A percentile compares a stretch with the other conserved stretches of the same genome.
Conservation (phyloP, 78 protist genomes). For the Monocercomonoides exilis region DNA sequence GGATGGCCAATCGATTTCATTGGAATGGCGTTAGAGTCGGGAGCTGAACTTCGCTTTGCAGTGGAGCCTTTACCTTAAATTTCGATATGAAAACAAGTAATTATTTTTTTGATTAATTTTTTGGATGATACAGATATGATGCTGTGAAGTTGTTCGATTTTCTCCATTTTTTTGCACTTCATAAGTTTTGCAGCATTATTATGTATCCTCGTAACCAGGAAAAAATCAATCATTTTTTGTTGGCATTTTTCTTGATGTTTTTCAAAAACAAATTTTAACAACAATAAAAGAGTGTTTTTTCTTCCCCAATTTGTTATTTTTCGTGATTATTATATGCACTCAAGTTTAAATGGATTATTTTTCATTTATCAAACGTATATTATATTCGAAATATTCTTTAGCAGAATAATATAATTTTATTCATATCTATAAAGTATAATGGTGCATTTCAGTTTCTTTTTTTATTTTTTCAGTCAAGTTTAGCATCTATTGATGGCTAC, state of each 20-base stretch:
- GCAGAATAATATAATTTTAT: too few species aligned
- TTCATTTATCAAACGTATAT: neutral
- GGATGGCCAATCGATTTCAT: neutral
- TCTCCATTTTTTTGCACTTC: neutral
- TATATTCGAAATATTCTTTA: neutral
- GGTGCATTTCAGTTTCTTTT: too few species aligned
- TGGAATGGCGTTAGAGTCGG: constrained; percentile 3
- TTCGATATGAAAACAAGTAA: neutral
- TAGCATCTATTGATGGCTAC: too few species aligned
- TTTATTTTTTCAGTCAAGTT: too few species aligned
- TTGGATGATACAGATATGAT: neutral
- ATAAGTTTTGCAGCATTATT: neutral
- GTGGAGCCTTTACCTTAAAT: neutral
- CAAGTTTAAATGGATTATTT: neutral
- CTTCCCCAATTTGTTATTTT: neutral
- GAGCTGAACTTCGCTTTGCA: constrained; percentile 4
- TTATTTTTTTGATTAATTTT: neutral
- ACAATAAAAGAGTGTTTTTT: too few species aligned
- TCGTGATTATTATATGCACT: neutral
- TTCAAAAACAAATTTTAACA: neutral
- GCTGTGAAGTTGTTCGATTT: neutral
- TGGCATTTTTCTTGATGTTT: too few species aligned
- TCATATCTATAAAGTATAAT: too few species aligned
- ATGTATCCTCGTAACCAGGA: neutral
- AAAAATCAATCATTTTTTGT: neutral